Base-by-base conservation (phyloP, 345 rosid genomes). In the Sonneratia alba region DNA sequence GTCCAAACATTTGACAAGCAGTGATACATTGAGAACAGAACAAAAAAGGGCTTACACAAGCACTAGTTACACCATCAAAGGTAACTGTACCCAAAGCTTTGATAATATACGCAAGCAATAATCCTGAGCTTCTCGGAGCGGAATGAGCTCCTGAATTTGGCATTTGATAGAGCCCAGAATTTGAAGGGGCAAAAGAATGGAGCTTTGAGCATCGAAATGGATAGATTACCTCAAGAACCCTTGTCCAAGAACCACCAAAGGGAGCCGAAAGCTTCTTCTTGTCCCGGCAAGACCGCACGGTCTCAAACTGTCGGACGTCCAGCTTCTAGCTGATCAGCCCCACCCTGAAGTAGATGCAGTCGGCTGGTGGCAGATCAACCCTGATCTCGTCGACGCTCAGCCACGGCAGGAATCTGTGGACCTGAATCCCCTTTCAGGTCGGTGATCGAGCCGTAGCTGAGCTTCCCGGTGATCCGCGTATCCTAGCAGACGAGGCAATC, bases 301-400 rank as follows among this genome's bases (percentile, higher is more conserved):
- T 85, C 86, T 87, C 74, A 79, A 95, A 95, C 90, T 92, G 99
- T 49, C 77, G 89, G 55, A 84, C 59, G 59, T 85, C 90, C 18
- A 95, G 99, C 82, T 87, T 89, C 88, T 92, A 90, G 70, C 89
- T 92, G 78, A 95, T 85, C 61, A 92, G 63, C 10, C 99, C 99
- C 19, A 95, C 97, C 75, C 80, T 90, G 80, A 95, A 95, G 78
- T 95, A 95, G 73, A 95, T 95, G 6, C 84, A 85, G 68, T 86
- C 89, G 6, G 89, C 78, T 10, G 99, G 97, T 0, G 97, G 99
- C 49, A 95, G 84, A 83, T 95, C 97, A 14, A 90, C 97, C 79
- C 81, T 87, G 86, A 95, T 92, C 77, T 86, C 86, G 73, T 88
- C 93, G 9, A 95, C 97, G 77, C 81, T 84, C 38, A 95, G 78